Evolutionary conservation across 352 stramenopile genomes (phyloP).

Genomic region (Globisporangium apiculatum): DNA sequence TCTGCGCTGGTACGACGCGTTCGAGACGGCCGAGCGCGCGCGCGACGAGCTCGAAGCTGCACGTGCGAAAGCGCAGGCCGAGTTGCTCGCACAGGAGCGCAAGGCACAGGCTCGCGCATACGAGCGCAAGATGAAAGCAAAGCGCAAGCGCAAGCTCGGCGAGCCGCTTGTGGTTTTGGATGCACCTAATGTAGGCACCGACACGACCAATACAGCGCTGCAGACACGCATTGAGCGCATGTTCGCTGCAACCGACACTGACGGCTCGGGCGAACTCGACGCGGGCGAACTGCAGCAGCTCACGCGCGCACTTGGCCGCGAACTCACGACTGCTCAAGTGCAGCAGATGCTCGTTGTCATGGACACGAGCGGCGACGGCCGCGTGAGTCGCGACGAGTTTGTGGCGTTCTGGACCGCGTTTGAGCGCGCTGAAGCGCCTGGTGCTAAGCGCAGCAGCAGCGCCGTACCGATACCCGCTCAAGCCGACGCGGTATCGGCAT

Average conservation of each 20-base stretch:
- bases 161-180: conserved; percentile 1
- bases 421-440: conserved; percentile 19
- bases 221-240: conserved; percentile 31
- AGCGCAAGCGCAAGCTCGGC: conserved; percentile 24
- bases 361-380: conserved; percentile 49
- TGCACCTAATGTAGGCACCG: too few species aligned
- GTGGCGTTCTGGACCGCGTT: conserved; percentile 63
- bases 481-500: too few species aligned
- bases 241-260: conserved; percentile 51
- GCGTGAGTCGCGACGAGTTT: conserved; percentile 59
- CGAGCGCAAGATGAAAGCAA: conserved; percentile 23
- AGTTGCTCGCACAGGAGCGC: conserved; percentile 31
- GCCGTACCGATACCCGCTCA: too few species aligned
- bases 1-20: conserved; percentile 43
- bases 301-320: conserved; percentile 35
- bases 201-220: conserved; percentile 4
- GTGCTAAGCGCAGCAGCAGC: neutral
- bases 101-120: conserved; percentile 32
- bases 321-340: conserved; percentile 33
- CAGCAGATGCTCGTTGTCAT: conserved; percentile 52
- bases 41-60: conserved; percentile 37
- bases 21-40: conserved; percentile 37
- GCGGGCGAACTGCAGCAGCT: conserved; percentile 40
- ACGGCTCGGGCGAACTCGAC: conserved; percentile 54
- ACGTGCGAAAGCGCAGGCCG: conserved; percentile 32